These are phyloP conservation scores for Candida sanyaensis DNA, from an alignment of 1,139 yeast genomes.

Conservation along the genomic window DNA sequence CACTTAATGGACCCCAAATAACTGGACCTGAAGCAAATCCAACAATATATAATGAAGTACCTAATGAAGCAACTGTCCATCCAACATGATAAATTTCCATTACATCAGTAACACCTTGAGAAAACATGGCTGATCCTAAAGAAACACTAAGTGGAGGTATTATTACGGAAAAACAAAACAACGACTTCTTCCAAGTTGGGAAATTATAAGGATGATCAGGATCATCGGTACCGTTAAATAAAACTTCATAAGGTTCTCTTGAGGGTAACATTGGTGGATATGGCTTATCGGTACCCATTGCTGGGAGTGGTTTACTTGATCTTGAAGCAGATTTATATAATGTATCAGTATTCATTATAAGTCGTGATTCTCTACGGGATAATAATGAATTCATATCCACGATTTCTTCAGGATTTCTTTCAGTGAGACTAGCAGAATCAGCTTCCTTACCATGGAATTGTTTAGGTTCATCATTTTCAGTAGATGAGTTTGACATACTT, in stretches of 20 bases:
- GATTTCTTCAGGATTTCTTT: no score
- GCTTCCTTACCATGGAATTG: no score
- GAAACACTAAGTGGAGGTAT: constrained; percentile 42
- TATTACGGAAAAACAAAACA: constrained; percentile 28
- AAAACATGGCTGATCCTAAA: constrained; percentile 49
- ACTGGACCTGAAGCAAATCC: constrained; percentile 50
- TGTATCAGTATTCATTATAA: constrained; percentile 14
- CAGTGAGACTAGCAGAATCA: no score
- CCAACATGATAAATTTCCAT: constrained; percentile 34
- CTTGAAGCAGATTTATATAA: constrained; percentile 18
- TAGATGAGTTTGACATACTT: no score
- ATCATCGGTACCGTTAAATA: constrained; percentile 52
- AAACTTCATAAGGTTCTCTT: constrained; percentile 36
- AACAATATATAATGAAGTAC: constrained; percentile 42
- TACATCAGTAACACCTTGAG: constrained; percentile 27
- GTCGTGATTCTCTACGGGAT: constrained; percentile 34
- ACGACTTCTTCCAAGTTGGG: constrained; percentile 31
- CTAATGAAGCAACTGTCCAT: constrained; percentile 32
- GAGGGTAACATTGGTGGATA: constrained; percentile 40
- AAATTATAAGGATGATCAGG: constrained; percentile 53
- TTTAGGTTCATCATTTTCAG: no score
- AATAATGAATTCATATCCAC: constrained; percentile 8
- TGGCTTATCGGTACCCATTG: constrained; percentile 40
- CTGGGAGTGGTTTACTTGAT: constrained; percentile 25
- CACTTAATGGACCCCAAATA: constrained; percentile 45